A percentile compares a stretch with the other conserved stretches of the same genome.
phyloP scores from a whole-genome alignment of 148 eudicot genomes.

The Fagopyrum tataricum region DNA sequence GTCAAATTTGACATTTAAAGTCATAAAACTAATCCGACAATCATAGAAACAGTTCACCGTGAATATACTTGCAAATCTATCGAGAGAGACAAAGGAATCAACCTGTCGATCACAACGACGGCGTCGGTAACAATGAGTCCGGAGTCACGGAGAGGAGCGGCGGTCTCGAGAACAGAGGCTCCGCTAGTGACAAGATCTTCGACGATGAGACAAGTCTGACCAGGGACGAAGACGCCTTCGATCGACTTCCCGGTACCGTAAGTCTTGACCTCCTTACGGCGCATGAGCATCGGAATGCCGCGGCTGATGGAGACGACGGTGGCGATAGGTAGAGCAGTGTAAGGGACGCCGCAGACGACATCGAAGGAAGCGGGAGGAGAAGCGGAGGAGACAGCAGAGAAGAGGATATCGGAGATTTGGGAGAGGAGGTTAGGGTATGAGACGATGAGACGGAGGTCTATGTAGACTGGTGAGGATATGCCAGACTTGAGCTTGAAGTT shows the following conservation, averaged over 20 bases:
- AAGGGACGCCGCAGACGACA: constrained; percentile 82
- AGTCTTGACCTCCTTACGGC: constrained; percentile 71
- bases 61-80: no score
- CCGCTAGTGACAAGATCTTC: constrained; percentile 92
- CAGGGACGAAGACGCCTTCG: constrained; percentile 43
- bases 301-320: constrained; percentile 53
- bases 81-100: no score
- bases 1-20: background rate
- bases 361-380: constrained; percentile 32
- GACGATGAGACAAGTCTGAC: constrained; percentile 48
- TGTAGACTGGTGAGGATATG: constrained; percentile 78
- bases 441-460: constrained; percentile 84
- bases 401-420: constrained; percentile 61
- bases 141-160: constrained; percentile 51
- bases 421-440: constrained; percentile 70
- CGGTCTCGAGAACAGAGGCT: constrained; percentile 85
- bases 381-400: constrained; percentile 29
- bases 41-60: background rate
- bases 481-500: constrained; percentile 80
- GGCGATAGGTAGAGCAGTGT: constrained; percentile 89
- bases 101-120: constrained; percentile 72
- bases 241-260: constrained; percentile 77
- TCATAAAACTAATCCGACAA: background rate
- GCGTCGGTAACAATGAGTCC: constrained; percentile 72
- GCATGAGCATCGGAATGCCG: constrained; percentile 77